Evolutionary conservation across 169 alveolate species (phyloP).

Genomic region (Plasmodium coatneyi): DNA sequence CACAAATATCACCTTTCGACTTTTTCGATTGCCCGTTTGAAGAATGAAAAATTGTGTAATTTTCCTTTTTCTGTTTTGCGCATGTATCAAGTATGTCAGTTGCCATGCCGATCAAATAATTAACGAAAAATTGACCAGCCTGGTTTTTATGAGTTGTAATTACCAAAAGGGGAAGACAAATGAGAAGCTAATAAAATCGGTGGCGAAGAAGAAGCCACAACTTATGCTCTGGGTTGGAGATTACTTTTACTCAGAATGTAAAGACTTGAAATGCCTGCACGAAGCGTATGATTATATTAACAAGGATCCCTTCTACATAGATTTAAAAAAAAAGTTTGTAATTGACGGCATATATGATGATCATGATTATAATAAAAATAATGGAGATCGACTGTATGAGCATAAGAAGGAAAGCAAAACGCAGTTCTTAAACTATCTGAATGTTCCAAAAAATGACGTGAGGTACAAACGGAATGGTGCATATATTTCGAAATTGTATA

Average conservation of each 20-base stretch:
- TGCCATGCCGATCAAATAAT: constrained; percentile 60
- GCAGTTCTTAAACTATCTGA: constrained; percentile 81
- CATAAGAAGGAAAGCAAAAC: constrained; percentile 81
- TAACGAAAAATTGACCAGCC: constrained; percentile 20
- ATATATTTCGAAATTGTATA: constrained; percentile 83
- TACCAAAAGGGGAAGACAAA: constrained; percentile 35
- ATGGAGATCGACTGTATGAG: constrained; percentile 81
- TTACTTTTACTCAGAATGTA: constrained; percentile 82
- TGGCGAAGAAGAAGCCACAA: constrained; percentile 81
- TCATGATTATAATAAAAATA: constrained; percentile 88
- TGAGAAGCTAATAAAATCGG: constrained; percentile 4
- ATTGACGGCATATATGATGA: constrained; percentile 90
- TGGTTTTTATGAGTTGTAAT: constrained; percentile 63
- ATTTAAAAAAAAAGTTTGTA: constrained; percentile 64
- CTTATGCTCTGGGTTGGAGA: constrained; percentile 88
- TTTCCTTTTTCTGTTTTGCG: constrained; percentile 11
- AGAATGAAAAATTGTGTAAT: constrained; percentile 49
- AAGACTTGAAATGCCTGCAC: constrained; percentile 77
- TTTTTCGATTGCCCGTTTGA: constrained; percentile 1
- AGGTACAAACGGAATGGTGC: constrained; percentile 87
- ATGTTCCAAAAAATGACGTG: constrained; percentile 84
- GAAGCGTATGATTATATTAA: constrained; percentile 75
- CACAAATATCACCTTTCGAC: background rate
- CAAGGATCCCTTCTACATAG: constrained; percentile 68
- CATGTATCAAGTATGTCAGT: constrained; percentile 11